phyloP scores from a whole-genome alignment of 441 rosid species.

The Gossypium aridum region DNA sequence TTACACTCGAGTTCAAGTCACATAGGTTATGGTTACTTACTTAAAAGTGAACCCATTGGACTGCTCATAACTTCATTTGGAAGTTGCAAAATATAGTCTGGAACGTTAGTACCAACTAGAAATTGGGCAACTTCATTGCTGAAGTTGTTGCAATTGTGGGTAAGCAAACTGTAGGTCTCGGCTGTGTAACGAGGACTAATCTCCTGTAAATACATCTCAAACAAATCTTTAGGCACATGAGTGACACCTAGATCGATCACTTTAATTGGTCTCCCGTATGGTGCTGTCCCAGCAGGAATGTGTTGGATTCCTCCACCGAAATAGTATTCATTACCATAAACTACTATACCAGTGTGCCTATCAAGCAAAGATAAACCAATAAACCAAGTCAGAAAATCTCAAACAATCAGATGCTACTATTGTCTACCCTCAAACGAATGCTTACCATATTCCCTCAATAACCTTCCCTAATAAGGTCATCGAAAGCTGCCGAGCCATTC shows the following conservation, averaged over 20 bases:
- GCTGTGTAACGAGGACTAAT: conserved; percentile 86
- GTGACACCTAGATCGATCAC: conserved; percentile 71
- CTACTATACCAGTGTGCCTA: conserved; percentile 93
- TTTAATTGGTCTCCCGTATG: conserved; percentile 68
- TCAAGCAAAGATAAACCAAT: conserved; percentile 1
- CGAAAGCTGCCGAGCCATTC: conserved; percentile 85
- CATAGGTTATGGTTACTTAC: conserved; percentile 37
- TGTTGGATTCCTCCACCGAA: conserved; percentile 92
- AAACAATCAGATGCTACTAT: background rate
- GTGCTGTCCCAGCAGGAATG: conserved; percentile 54
- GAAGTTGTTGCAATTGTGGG: conserved; percentile 93
- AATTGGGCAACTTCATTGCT: conserved; percentile 88
- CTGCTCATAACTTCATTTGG: conserved; percentile 87
- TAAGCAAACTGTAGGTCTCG: conserved; percentile 66
- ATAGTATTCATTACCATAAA: conserved; percentile 72
- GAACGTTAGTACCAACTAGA: conserved; percentile 69
- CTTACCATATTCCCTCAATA: conserved; percentile 90
- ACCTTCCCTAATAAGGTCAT: conserved; percentile 66
- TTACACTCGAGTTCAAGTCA: background rate
- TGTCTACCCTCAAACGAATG: background rate
- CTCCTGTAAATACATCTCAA: conserved; percentile 79
- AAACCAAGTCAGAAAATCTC: background rate
- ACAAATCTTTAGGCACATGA: conserved; percentile 77
- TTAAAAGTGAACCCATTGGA: conserved; percentile 84
- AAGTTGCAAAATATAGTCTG: conserved; percentile 78